Base-by-base conservation (phyloP, 352 stramenopile species). In the Pythium biforme region DNA sequence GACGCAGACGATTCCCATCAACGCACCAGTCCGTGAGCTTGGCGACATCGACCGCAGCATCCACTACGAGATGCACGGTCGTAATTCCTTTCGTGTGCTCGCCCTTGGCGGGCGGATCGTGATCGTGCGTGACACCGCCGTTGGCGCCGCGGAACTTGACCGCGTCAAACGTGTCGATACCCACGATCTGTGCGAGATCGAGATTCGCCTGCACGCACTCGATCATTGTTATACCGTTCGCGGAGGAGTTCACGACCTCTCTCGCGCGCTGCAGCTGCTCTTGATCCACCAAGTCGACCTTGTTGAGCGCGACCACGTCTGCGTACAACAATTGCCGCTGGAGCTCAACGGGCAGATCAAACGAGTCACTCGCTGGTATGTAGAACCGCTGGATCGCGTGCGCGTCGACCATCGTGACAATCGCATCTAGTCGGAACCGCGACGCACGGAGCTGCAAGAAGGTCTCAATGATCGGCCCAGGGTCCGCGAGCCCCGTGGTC, bases 391-490 rank as follows among this genome's bases (percentile, higher is more conserved):
- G 79, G 26, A 71, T 64, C 12, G 77, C 70, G 76, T 82, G 92
- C 61, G 89, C 86, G 72, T 99, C 96, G 9, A 98, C 96, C 59
- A 99, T 88, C 45, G 94, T 98, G 5, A 99, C 83, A 62, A 99
- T 94, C 14, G 81, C 92, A 70, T 99, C 96, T 61, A 99, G 95
- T 25, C 89, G 84, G 63, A 98, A 98, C 52, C 83, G 76, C 47
- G 79, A 89, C 72, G 90, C 73, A 81, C 93, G 54, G 48, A 96
- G 69, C 90, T 88, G 88, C 62, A 99, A 87, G 55, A 99, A 94
- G 0, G 97, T 99, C 70, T 98, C 97, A 29, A 99, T 91, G 69
- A 99, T 99, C 12, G 97, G 97, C 8, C 94, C 94, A 0, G 97
- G 97, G 69, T 99, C 95, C 10, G 96, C 96, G 9, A 99, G 75